A percentile compares a stretch with the other conserved stretches of the same genome.
These are phyloP conservation scores for Gnomoniopsis sp. DNA, from an alignment of 2,329 filamentous ascomycete genomes.

Conservation along the genomic window DNA sequence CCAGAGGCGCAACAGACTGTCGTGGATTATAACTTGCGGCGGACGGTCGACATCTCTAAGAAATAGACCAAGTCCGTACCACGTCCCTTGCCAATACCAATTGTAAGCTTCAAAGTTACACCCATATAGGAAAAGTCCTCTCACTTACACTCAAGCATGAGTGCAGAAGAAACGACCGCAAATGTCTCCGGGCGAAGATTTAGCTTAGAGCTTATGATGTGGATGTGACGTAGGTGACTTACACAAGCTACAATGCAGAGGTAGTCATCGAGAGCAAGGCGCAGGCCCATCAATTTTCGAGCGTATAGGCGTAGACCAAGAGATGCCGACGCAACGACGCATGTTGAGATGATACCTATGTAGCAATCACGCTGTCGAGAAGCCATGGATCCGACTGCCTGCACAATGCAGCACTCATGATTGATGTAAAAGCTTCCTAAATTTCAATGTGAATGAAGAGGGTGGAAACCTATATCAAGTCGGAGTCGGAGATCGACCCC, in stretches of 20 bases:
- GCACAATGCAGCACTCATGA: no score
- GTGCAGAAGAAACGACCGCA: background rate
- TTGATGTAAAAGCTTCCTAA: no score
- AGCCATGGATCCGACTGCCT: background rate
- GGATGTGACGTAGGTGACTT: background rate
- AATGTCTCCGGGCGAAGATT: background rate
- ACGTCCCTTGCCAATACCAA: background rate
- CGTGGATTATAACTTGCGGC: background rate
- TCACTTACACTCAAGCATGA: slow-evolving; percentile 2
- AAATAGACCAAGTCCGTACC: background rate
- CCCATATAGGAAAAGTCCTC: no score
- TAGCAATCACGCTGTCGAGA: slow-evolving; percentile 7
- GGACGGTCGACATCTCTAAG: background rate
- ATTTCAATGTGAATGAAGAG: no score
- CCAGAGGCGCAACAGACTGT: background rate
- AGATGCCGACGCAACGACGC: slow-evolving; percentile 1
- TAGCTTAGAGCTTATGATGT: no score
- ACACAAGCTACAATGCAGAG: slow-evolving; percentile 4
- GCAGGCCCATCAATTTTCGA: background rate
- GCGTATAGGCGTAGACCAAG: slow-evolving; percentile 1
- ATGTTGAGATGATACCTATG: slow-evolving; percentile 1
- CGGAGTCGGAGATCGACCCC: no score
- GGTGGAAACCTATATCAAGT: no score
- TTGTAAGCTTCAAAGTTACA: background rate
- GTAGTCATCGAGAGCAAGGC: slow-evolving; percentile 2